phyloP scores from a whole-genome alignment of 192 early-diverging fungal genomes.

The Rhizoclosmatium globosum region DNA sequence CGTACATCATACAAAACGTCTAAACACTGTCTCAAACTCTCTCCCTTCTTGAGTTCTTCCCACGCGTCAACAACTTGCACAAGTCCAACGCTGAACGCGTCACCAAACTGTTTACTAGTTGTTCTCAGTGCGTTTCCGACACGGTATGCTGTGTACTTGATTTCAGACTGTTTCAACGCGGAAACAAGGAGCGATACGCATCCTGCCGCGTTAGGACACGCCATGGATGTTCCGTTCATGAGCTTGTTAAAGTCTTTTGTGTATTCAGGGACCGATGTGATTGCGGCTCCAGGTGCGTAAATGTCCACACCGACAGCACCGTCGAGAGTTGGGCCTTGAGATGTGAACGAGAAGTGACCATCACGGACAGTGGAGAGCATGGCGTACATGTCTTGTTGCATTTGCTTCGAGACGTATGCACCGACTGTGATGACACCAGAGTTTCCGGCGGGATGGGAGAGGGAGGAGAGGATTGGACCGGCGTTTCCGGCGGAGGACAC shows the following conservation, averaged over 20 bases:
- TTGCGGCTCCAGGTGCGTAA: constrained; percentile 87
- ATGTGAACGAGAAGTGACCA: constrained; percentile 87
- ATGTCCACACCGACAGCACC: constrained; percentile 79
- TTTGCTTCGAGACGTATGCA: constrained; percentile 83
- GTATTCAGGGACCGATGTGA: constrained; percentile 90
- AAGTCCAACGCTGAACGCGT: constrained; percentile 79
- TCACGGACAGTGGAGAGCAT: constrained; percentile 82
- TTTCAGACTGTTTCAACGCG: constrained; percentile 76
- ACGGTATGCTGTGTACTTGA: constrained; percentile 83
- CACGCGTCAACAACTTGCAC: constrained; percentile 90
- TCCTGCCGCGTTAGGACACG: constrained; percentile 92
- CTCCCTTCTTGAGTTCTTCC: constrained; percentile 23
- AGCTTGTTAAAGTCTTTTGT: constrained; percentile 71
- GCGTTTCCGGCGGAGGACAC: constrained; percentile 91
- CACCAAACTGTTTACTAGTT: constrained; percentile 79
- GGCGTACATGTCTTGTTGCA: constrained; percentile 88
- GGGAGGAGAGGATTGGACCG: constrained; percentile 87
- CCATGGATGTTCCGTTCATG: constrained; percentile 97
- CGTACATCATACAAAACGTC: constrained; percentile 71
- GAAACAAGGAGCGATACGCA: constrained; percentile 80
- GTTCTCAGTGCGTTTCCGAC: constrained; percentile 79
- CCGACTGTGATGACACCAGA: constrained; percentile 89
- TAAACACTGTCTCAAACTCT: constrained; percentile 33
- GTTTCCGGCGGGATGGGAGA: constrained; percentile 72
- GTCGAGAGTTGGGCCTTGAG: constrained; percentile 85